phyloP scores from a whole-genome alignment of 768 basidiomycete genomes.

The Boletus bicolor region DNA sequence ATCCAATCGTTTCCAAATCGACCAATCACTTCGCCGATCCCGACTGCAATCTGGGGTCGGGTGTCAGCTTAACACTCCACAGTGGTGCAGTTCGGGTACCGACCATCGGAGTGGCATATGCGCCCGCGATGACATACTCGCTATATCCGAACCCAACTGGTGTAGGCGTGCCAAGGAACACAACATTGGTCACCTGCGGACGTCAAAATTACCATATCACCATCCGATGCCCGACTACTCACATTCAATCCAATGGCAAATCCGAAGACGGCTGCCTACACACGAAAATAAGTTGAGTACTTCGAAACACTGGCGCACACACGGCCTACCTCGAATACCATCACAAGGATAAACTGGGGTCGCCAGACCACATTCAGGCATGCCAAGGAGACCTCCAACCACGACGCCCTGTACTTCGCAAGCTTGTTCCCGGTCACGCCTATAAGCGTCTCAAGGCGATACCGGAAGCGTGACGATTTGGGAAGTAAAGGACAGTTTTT shows the following conservation, averaged over 20 bases:
- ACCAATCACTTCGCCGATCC: slow-evolving; percentile 52
- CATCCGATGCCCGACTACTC: background rate
- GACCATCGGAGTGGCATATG: slow-evolving; percentile 45
- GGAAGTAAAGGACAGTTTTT: slow-evolving; percentile 30
- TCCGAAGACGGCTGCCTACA: slow-evolving; percentile 44
- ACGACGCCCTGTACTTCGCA: slow-evolving; percentile 42
- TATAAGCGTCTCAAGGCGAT: slow-evolving; percentile 45
- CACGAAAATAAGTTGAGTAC: background rate
- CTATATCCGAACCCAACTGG: slow-evolving; percentile 48
- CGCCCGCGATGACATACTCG: slow-evolving; percentile 39
- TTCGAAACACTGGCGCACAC: background rate
- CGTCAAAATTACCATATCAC: background rate
- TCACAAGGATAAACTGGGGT: slow-evolving; percentile 43
- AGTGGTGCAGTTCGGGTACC: background rate
- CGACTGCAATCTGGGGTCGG: slow-evolving; percentile 38
- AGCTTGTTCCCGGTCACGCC: slow-evolving; percentile 48
- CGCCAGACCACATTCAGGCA: slow-evolving; percentile 45
- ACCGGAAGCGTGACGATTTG: slow-evolving; percentile 32
- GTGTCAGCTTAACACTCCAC: background rate
- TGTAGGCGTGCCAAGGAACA: slow-evolving; percentile 46
- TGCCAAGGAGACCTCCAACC: slow-evolving; percentile 33
- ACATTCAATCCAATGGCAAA: slow-evolving; percentile 48
- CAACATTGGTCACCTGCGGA: slow-evolving; percentile 49
- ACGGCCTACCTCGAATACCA: slow-evolving; percentile 36
- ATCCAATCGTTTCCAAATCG: slow-evolving; percentile 51